Evolutionary conservation across 2,329 filamentous ascomycete species (phyloP).

Genomic region (Daldinia sp.): DNA sequence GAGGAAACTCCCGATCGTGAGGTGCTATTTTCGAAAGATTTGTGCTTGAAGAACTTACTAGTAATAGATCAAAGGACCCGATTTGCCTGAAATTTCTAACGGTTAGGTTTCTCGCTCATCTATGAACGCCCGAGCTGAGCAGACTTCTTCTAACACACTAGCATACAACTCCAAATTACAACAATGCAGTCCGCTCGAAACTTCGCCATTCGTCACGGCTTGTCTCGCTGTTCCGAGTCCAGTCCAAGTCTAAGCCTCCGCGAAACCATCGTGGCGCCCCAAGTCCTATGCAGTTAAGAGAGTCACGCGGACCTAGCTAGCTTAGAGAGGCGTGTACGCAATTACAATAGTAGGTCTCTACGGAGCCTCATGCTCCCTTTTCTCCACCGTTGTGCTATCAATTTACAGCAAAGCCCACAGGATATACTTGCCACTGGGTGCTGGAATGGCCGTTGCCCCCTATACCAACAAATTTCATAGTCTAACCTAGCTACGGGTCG

Average conservation of each 20-base stretch:
- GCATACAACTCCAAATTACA: neutral
- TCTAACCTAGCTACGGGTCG: neutral
- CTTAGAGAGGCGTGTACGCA: neutral
- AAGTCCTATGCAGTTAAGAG: neutral
- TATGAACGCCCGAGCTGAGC: neutral
- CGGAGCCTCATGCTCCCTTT: neutral
- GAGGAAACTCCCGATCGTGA: neutral
- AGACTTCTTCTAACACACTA: neutral
- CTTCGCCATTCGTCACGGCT: neutral
- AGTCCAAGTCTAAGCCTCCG: neutral
- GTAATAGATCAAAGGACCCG: neutral
- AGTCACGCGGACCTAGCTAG: neutral
- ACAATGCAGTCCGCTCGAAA: neutral
- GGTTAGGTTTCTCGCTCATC: neutral
- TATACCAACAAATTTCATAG: neutral
- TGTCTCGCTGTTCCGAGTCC: neutral
- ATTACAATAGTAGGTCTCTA: neutral
- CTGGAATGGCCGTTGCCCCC: neutral
- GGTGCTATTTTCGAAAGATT: neutral
- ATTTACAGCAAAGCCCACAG: neutral
- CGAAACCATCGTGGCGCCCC: neutral
- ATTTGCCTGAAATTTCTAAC: slow-evolving; percentile 1
- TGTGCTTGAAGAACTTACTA: neutral
- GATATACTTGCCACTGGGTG: neutral
- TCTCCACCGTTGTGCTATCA: neutral